phyloP scores from a whole-genome alignment of 2,329 filamentous ascomycete species.

The Fusarium subtropicale region DNA sequence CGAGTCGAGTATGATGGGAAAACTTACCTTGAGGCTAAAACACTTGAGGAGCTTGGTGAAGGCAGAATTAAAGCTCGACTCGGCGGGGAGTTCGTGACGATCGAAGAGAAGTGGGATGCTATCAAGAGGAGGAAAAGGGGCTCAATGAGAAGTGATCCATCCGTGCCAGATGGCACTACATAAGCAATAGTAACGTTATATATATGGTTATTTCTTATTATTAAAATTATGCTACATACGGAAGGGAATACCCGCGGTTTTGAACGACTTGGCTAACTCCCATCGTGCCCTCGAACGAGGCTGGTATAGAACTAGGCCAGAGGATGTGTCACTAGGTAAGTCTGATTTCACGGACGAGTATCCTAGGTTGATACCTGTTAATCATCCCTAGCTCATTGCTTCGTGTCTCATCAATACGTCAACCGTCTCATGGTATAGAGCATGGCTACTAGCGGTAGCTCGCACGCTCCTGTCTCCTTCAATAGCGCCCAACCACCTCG shows the following conservation, averaged over 20 bases:
- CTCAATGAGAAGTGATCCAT: slow-evolving; percentile 41
- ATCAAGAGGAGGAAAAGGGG: slow-evolving; percentile 51
- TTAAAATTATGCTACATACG: slow-evolving; percentile 10
- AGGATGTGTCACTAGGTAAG: neutral
- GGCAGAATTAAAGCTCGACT: slow-evolving; percentile 58
- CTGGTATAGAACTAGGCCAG: neutral
- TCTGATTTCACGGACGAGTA: neutral
- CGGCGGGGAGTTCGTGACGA: slow-evolving; percentile 59
- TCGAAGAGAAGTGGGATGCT: slow-evolving; percentile 58
- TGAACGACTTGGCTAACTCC: neutral
- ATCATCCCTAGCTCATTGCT: neutral
- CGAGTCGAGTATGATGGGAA: slow-evolving; percentile 53
- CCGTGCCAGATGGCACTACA: slow-evolving; percentile 39
- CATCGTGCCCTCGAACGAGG: neutral
- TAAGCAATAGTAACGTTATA: slow-evolving; percentile 3
- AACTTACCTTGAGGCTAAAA: slow-evolving; percentile 58
- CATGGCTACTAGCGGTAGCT: slow-evolving; percentile 74
- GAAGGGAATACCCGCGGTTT: slow-evolving; percentile 16
- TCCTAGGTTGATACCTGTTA: neutral
- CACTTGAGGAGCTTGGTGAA: slow-evolving; percentile 63
- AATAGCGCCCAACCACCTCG: slow-evolving; percentile 76
- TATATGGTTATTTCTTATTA: slow-evolving; percentile 4
- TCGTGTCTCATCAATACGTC: slow-evolving; percentile 59
- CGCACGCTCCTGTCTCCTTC: slow-evolving; percentile 71
- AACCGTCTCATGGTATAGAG: slow-evolving; percentile 65